Percentiles rank a stretch among this genome's conserved stretches.
phyloP scores from a whole-genome alignment of 352 stramenopile genomes.

The Phytopythium chamaehyphon region DNA sequence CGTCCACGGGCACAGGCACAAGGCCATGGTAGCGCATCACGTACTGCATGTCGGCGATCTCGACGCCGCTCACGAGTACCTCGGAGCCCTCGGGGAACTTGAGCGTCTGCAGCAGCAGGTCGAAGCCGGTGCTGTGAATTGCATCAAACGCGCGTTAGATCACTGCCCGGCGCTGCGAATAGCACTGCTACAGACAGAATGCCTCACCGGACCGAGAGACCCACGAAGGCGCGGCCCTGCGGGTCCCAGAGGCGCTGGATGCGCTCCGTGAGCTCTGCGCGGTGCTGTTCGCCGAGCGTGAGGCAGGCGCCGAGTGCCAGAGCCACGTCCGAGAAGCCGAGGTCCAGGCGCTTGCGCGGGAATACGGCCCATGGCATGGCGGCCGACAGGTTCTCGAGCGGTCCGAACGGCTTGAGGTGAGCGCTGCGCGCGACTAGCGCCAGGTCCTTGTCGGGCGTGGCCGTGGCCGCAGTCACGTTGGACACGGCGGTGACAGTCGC shows the following conservation, averaged over 20 bases:
- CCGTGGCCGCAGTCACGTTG: background rate
- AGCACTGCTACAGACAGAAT: background rate
- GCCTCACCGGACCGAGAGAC: slow-evolving; percentile 63
- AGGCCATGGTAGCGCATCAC: slow-evolving; percentile 68
- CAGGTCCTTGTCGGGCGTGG: slow-evolving; percentile 1
- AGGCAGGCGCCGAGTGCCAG: slow-evolving; percentile 50
- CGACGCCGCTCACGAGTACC: slow-evolving; percentile 78
- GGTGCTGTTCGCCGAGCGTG: slow-evolving; percentile 51
- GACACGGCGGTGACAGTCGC: background rate
- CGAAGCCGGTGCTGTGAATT: slow-evolving; percentile 65
- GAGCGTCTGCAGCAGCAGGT: slow-evolving; percentile 72
- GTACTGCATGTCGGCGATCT: slow-evolving; percentile 85
- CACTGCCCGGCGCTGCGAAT: too few species aligned
- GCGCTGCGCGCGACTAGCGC: slow-evolving; percentile 14
- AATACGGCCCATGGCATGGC: slow-evolving; percentile 70
- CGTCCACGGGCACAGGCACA: slow-evolving; percentile 66
- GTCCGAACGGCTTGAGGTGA: slow-evolving; percentile 40
- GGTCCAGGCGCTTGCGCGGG: slow-evolving; percentile 75
- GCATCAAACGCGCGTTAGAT: background rate
- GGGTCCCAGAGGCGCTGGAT: slow-evolving; percentile 57
- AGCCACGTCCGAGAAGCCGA: slow-evolving; percentile 67
- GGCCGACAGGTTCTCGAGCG: slow-evolving; percentile 52
- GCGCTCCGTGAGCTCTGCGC: slow-evolving; percentile 38
- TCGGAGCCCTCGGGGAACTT: slow-evolving; percentile 59
- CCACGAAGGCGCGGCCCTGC: slow-evolving; percentile 54